A percentile compares a stretch with the other conserved stretches of the same genome.
These are phyloP conservation scores for Teratosphaeria viscida DNA, from an alignment of 2,329 filamentous ascomycete genomes.

Conservation along the genomic window DNA sequence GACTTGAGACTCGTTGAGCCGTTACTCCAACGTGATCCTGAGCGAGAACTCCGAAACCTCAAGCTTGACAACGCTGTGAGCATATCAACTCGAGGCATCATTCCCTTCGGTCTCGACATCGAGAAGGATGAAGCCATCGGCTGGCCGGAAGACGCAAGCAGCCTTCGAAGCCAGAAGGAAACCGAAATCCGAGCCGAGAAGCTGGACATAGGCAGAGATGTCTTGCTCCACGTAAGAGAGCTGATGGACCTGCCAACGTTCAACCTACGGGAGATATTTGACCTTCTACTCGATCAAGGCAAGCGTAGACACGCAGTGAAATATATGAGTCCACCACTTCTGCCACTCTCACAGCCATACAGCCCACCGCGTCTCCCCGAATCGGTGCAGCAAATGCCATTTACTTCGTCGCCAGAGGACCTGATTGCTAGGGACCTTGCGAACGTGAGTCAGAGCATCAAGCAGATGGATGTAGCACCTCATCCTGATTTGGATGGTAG, in stretches of 20 bases:
- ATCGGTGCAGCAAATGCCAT: slow-evolving; percentile 15
- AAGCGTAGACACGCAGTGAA: slow-evolving; percentile 16
- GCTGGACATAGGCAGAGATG: slow-evolving; percentile 27
- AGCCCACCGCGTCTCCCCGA: slow-evolving; percentile 21
- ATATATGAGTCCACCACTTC: slow-evolving; percentile 37
- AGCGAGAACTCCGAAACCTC: slow-evolving; percentile 35
- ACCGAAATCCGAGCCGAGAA: slow-evolving; percentile 24
- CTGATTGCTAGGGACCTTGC: slow-evolving; percentile 19
- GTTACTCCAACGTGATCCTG: slow-evolving; percentile 35
- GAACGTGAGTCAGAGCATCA: slow-evolving; percentile 19
- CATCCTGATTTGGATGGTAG: neutral
- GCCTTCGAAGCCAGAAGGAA: slow-evolving; percentile 8
- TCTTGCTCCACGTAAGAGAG: slow-evolving; percentile 27
- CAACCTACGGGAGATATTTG: slow-evolving; percentile 8
- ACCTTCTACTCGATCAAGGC: slow-evolving; percentile 7
- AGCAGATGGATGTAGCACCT: slow-evolving; percentile 2
- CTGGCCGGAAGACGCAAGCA: slow-evolving; percentile 26
- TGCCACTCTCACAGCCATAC: slow-evolving; percentile 33
- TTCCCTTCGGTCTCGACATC: slow-evolving; percentile 26
- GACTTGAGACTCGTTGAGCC: slow-evolving; percentile 36
- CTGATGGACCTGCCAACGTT: slow-evolving; percentile 16
- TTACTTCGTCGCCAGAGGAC: slow-evolving; percentile 21
- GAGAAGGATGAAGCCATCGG: slow-evolving; percentile 34
- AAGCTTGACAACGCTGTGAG: slow-evolving; percentile 14
- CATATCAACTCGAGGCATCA: slow-evolving; percentile 6